These are phyloP conservation scores for Basidiobolus meristosporus DNA, from an alignment of 371 early-diverging fungal genomes.

Conservation along the genomic window DNA sequence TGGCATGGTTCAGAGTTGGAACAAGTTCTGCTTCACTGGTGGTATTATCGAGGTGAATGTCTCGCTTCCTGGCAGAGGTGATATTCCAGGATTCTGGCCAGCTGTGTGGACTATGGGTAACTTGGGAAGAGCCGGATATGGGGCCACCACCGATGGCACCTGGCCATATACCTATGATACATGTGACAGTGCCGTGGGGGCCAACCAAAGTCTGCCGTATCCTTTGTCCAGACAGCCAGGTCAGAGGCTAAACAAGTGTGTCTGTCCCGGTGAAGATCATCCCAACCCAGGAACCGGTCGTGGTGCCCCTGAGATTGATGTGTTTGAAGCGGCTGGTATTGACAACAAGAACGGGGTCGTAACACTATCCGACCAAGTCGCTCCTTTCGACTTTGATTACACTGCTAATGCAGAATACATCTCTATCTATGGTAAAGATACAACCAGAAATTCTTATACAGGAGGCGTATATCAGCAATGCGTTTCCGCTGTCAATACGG, in stretches of 20 bases:
- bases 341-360: conserved; percentile 1
- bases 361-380: conserved; percentile 5
- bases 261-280: conserved; percentile 18
- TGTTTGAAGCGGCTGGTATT: conserved; percentile 15
- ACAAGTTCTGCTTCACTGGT: no score
- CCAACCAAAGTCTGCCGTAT: conserved; percentile 11
- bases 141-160: no score
- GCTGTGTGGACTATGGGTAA: conserved; percentile 34
- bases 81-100: conserved; percentile 28
- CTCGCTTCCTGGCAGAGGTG: conserved; percentile 19
- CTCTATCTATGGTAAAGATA: not conserved
- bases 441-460: conserved; percentile 1
- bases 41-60: no score
- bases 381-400: conserved; percentile 4
- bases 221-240: conserved; percentile 8
- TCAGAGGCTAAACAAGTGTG: conserved; percentile 25
- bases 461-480: conserved; percentile 2
- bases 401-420: not conserved
- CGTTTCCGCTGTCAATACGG: conserved; percentile 1
- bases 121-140: conserved; percentile 15
- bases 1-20: conserved; percentile 30
- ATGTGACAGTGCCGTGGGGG: conserved; percentile 22
- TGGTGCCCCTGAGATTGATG: conserved; percentile 32
- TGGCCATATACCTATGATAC: conserved; percentile 29
- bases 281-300: conserved; percentile 27